phyloP scores from a whole-genome alignment of 257 asterid genomes.

The Hygrophila difformis region DNA sequence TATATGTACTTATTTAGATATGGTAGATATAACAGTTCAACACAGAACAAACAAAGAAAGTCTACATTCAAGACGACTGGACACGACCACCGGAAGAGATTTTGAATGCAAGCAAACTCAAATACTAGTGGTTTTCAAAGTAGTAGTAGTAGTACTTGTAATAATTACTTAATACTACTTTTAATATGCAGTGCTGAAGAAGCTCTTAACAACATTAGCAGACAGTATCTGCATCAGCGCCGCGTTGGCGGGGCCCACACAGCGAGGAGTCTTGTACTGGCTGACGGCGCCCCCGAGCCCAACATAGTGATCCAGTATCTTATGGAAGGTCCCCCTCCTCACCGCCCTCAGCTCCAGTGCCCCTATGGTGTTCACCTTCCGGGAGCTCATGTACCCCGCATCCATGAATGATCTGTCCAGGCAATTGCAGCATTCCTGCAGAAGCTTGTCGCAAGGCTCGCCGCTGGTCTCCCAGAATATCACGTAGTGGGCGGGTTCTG shows the following conservation, averaged over 20 bases:
- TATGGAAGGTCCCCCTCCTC: conserved; percentile 70
- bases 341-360: conserved; percentile 66
- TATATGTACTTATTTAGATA: no score
- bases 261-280: conserved; percentile 95
- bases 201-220: conserved; percentile 46
- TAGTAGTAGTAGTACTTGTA: no score
- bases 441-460: conserved; percentile 39
- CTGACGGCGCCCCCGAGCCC: conserved; percentile 92
- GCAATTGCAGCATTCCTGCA: conserved; percentile 80
- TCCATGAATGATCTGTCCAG: conserved; percentile 65
- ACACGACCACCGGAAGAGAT: no score
- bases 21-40: no score
- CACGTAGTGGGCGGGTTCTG: conserved; percentile 71
- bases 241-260: conserved; percentile 54
- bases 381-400: conserved; percentile 72
- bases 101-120: no score
- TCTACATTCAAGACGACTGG: no score
- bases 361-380: conserved; percentile 56
- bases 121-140: no score
- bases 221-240: conserved; percentile 52
- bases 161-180: conserved; percentile 5
- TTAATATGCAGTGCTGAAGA: conserved; percentile 60
- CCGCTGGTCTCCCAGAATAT: conserved; percentile 78
- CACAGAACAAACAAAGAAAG: no score
- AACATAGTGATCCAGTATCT: conserved; percentile 81